phyloP scores from a whole-genome alignment of 2,329 filamentous ascomycete genomes.

The Bipolaris victoriae region DNA sequence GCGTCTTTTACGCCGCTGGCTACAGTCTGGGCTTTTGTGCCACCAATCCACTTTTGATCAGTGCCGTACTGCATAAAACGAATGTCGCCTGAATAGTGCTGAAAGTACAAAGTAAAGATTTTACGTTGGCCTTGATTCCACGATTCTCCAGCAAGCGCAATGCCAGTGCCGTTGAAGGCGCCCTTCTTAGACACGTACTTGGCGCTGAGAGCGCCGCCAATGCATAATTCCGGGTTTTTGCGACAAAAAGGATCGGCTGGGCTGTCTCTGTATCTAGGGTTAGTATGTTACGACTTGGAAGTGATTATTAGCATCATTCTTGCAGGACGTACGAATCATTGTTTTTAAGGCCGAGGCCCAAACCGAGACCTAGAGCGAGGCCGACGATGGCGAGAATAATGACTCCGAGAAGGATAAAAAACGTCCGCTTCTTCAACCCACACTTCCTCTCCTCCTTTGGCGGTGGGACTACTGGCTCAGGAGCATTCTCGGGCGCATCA shows the following conservation, averaged over 20 bases:
- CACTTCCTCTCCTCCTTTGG: constrained; percentile 31
- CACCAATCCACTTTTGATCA: constrained; percentile 49
- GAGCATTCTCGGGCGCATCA: constrained; percentile 19
- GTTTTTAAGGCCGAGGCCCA: constrained; percentile 43
- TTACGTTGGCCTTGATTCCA: constrained; percentile 48
- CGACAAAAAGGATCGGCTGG: constrained; percentile 33
- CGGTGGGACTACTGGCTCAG: constrained; percentile 18
- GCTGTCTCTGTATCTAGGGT: constrained; percentile 10
- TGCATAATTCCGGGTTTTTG: constrained; percentile 37
- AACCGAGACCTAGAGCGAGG: constrained; percentile 47
- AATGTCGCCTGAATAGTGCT: constrained; percentile 53
- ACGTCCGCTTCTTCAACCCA: constrained; percentile 34
- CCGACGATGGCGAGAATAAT: constrained; percentile 40
- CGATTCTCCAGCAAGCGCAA: constrained; percentile 54
- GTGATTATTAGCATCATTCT: background rate
- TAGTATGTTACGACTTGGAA: background rate
- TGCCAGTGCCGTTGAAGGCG: constrained; percentile 56
- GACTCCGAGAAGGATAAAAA: constrained; percentile 30
- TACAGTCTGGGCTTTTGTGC: constrained; percentile 47
- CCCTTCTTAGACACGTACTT: constrained; percentile 50
- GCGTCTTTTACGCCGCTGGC: constrained; percentile 53
- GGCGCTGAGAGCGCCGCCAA: constrained; percentile 50
- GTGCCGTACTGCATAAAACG: constrained; percentile 49
- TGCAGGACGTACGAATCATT: constrained; percentile 20
- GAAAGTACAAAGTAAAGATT: constrained; percentile 53